A percentile compares a stretch with the other conserved stretches of the same genome.
Evolutionary conservation across 2,329 filamentous ascomycete genomes (phyloP).

Genomic region (Fusarium sp.): DNA sequence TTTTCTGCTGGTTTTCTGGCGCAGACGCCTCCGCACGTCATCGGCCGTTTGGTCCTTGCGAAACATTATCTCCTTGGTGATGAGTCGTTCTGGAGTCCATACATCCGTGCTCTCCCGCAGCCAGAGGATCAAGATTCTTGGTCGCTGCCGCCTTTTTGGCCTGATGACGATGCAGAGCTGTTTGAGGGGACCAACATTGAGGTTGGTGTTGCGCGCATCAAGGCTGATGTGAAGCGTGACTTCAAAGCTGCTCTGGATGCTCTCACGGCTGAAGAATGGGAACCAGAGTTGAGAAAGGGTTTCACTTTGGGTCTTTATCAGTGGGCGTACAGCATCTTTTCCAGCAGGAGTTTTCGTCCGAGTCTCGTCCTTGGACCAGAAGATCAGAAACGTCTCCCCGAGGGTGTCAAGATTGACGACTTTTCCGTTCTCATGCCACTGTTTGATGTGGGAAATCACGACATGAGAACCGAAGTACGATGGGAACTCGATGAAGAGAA

Average conservation of each 20-base stretch:
- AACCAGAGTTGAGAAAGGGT: conserved; percentile 45
- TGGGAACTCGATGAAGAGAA: conserved; percentile 66
- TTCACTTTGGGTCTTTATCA: conserved; percentile 66
- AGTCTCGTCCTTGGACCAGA: conserved; percentile 63
- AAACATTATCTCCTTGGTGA: conserved; percentile 71
- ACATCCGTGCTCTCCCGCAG: conserved; percentile 74
- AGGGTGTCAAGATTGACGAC: conserved; percentile 59
- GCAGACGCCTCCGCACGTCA: conserved; percentile 66
- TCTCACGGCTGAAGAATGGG: conserved; percentile 45
- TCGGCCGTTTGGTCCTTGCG: conserved; percentile 76
- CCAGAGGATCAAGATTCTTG: conserved; percentile 64
- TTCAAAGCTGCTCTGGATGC: conserved; percentile 56
- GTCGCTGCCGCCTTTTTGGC: conserved; percentile 73
- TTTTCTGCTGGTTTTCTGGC: conserved; percentile 66
- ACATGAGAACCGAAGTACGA: conserved; percentile 66
- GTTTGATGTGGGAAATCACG: conserved; percentile 79
- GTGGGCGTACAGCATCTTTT: conserved; percentile 75
- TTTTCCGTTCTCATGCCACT: conserved; percentile 78
- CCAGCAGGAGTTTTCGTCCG: conserved; percentile 73
- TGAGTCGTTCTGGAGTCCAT: conserved; percentile 75
- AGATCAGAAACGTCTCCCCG: conserved; percentile 44
- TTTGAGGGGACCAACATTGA: conserved; percentile 67
- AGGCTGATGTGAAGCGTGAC: conserved; percentile 59
- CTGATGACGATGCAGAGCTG: conserved; percentile 67
- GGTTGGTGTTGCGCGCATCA: conserved; percentile 62